These are phyloP conservation scores for Insectozyma bohioensis DNA, from an alignment of 1,139 yeast species.

Conservation along the genomic window DNA sequence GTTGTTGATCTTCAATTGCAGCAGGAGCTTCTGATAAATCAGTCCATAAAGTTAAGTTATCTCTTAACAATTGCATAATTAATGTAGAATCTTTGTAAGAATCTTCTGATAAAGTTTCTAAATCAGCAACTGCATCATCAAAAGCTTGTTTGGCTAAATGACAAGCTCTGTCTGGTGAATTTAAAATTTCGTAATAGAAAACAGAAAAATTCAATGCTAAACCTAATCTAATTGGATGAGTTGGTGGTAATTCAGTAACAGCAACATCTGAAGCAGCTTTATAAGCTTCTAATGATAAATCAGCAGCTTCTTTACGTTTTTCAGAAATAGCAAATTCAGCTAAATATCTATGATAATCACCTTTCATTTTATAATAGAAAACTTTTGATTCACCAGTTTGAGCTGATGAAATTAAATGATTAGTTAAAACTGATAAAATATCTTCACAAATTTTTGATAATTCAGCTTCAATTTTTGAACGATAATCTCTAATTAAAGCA, in stretches of 20 bases:
- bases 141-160: constrained; percentile 98
- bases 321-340: constrained; percentile 95
- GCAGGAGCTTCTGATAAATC: constrained; percentile 90
- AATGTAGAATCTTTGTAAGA: constrained; percentile 97
- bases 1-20: constrained; percentile 51
- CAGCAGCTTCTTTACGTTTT: constrained; percentile 91
- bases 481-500: constrained; percentile 86
- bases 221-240: constrained; percentile 98
- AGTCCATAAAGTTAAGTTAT: constrained; percentile 98
- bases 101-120: constrained; percentile 96
- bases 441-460: constrained; percentile 93
- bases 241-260: constrained; percentile 94
- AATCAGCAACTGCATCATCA: constrained; percentile 98
- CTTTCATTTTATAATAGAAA: constrained; percentile 98
- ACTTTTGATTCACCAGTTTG: constrained; percentile 97
- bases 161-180: constrained; percentile 98
- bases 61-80: constrained; percentile 98
- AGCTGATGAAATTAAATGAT: constrained; percentile 91
- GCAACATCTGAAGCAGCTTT: constrained; percentile 96
- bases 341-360: constrained; percentile 98
- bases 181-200: constrained; percentile 95
- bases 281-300: constrained; percentile 90
- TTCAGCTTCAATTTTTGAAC: constrained; percentile 91
- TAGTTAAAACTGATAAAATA: constrained; percentile 80
- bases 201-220: constrained; percentile 97